Evolutionary conservation across 805 yeast species (phyloP).

Genomic region (Saccharomycopsis fermentans): DNA sequence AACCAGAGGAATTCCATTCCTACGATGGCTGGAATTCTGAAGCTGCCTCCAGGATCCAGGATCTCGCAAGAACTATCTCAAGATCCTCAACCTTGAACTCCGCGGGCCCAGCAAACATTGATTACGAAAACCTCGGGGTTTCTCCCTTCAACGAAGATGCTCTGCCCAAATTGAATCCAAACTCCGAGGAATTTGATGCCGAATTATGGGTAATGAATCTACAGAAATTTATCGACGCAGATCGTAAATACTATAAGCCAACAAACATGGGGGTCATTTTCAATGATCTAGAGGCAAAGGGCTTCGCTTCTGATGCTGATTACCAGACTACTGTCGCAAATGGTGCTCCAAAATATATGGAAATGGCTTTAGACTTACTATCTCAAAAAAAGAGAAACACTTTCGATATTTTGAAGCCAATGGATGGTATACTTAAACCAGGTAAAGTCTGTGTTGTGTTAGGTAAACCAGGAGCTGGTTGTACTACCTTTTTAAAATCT

Average conservation of each 20-base stretch:
- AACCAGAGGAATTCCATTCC: neutral
- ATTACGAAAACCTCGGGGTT: neutral
- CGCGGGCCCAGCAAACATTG: neutral
- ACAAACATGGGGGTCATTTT: conserved; percentile 48
- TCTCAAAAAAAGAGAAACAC: conserved; percentile 22
- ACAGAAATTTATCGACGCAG: conserved; percentile 39
- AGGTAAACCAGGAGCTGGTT: conserved; percentile 74
- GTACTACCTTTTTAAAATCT: conserved; percentile 50
- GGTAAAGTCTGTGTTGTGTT: conserved; percentile 65
- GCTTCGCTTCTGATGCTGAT: conserved; percentile 49
- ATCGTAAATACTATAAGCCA: conserved; percentile 52
- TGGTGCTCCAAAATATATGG: conserved; percentile 8
- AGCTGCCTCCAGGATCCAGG: conserved; percentile 28
- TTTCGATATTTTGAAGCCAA: conserved; percentile 39
- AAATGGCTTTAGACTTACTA: conserved; percentile 26
- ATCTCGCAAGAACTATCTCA: conserved; percentile 33
- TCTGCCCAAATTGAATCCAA: conserved; percentile 47
- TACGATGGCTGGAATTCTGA: conserved; percentile 31
- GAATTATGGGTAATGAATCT: conserved; percentile 57
- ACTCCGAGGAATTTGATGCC: conserved; percentile 43
- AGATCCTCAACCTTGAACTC: neutral
- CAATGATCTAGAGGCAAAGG: conserved; percentile 50
- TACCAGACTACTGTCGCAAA: conserved; percentile 43
- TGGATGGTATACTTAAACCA: conserved; percentile 49
- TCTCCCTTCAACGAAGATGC: conserved; percentile 24